These are phyloP conservation scores for Ampelocalamus luodianensis DNA, from an alignment of 176 grass and related monocot genomes.

Conservation along the genomic window DNA sequence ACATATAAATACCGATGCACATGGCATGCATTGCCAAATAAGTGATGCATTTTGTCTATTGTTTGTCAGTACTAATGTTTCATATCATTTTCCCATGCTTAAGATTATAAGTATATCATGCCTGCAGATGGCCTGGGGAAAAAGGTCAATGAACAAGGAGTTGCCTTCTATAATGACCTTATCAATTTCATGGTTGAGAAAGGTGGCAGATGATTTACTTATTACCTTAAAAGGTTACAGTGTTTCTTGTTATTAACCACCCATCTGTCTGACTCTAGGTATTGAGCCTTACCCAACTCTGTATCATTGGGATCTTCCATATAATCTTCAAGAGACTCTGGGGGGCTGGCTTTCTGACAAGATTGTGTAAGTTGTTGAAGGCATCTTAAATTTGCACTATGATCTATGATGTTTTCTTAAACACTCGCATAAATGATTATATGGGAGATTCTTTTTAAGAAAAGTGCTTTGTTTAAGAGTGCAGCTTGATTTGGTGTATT, in stretches of 20 bases:
- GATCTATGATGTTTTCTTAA: slow-evolving; percentile 15
- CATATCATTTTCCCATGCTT: background rate
- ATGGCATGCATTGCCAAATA: background rate
- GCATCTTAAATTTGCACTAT: slow-evolving; percentile 35
- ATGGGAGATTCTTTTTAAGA: slow-evolving; percentile 6
- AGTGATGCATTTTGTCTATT: slow-evolving; percentile 6
- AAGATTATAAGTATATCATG: slow-evolving; percentile 40
- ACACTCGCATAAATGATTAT: background rate
- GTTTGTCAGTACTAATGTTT: background rate
- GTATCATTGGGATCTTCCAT: slow-evolving; percentile 98
- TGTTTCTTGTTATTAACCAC: slow-evolving; percentile 37
- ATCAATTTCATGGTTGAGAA: slow-evolving; percentile 91
- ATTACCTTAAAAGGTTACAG: slow-evolving; percentile 40
- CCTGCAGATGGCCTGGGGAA: slow-evolving; percentile 84
- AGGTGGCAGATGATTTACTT: slow-evolving; percentile 59
- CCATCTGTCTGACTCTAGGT: slow-evolving; percentile 58
- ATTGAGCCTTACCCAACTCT: slow-evolving; percentile 87
- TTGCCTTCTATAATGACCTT: slow-evolving; percentile 86
- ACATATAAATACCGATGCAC: background rate
- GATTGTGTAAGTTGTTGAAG: slow-evolving; percentile 78
- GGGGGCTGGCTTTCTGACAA: slow-evolving; percentile 93
- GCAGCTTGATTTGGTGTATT: slow-evolving; percentile 40
- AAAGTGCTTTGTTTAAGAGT: slow-evolving; percentile 16
- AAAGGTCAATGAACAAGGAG: slow-evolving; percentile 76
- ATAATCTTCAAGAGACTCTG: slow-evolving; percentile 69